These are phyloP conservation scores for Scedosporium apiospermum DNA, from an alignment of 2,329 filamentous ascomycete genomes.

Conservation along the genomic window DNA sequence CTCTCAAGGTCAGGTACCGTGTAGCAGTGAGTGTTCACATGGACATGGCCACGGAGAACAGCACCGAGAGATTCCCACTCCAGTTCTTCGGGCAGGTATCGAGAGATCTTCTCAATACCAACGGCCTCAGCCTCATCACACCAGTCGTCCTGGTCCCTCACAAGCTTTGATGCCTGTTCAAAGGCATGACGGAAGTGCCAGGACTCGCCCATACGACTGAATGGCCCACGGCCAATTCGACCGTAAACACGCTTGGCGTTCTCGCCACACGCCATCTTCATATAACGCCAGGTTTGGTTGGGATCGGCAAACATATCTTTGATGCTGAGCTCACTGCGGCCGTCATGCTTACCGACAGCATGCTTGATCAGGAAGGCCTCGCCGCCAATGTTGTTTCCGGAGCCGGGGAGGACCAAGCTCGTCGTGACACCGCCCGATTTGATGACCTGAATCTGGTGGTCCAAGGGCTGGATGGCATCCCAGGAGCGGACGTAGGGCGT, in stretches of 20 bases:
- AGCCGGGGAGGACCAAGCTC: conserved; percentile 56
- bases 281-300: conserved; percentile 56
- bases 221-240: conserved; percentile 41
- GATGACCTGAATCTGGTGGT: conserved; percentile 58
- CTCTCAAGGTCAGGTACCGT: conserved; percentile 59
- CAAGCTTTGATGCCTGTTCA: conserved; percentile 48
- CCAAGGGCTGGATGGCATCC: conserved; percentile 53
- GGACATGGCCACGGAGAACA: conserved; percentile 56
- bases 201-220: conserved; percentile 57
- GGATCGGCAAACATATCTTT: conserved; percentile 57
- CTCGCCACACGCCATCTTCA: conserved; percentile 71
- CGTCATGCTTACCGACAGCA: conserved; percentile 49
- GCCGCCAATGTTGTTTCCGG: conserved; percentile 64
- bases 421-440: conserved; percentile 66
- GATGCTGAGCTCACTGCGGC: conserved; percentile 53
- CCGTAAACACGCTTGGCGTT: conserved; percentile 58
- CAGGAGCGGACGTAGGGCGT: conserved; percentile 61
- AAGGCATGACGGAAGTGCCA: conserved; percentile 61
- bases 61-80: conserved; percentile 55
- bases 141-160: conserved; percentile 59
- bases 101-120: conserved; percentile 40
- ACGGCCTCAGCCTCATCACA: conserved; percentile 43
- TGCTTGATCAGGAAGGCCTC: conserved; percentile 63
- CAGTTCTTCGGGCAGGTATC: conserved; percentile 53
- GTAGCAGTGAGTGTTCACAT: conserved; percentile 65